These are phyloP conservation scores for Hippophae rhamnoides DNA, from an alignment of 306 rosid species.

Conservation along the genomic window DNA sequence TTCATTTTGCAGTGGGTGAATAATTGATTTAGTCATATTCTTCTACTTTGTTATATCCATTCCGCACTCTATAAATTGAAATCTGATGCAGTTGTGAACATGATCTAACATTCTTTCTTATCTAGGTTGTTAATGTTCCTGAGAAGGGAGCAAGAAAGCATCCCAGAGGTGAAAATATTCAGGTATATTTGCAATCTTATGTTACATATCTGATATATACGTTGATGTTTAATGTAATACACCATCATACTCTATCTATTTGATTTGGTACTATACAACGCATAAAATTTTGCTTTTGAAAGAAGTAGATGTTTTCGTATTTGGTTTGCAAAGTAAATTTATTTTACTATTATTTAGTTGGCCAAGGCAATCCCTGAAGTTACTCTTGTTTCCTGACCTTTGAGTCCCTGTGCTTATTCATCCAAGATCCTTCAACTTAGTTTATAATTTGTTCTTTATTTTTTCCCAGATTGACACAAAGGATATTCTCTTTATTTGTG, in stretches of 20 bases:
- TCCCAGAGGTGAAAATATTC: conserved; percentile 93
- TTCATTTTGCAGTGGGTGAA: conserved; percentile 11
- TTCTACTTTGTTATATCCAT: background rate
- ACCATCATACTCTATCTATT: background rate
- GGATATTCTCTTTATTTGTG: conserved; percentile 94
- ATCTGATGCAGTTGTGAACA: conserved; percentile 5
- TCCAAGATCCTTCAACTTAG: background rate
- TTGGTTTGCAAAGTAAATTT: conserved; percentile 4
- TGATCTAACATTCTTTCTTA: conserved; percentile 16
- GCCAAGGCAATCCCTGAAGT: background rate
- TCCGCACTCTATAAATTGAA: background rate
- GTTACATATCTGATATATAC: background rate
- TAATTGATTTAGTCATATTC: background rate
- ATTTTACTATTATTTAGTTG: background rate
- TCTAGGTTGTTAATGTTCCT: conserved; percentile 91
- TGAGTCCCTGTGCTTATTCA: conserved; percentile 1
- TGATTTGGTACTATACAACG: background rate
- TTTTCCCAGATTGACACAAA: conserved; percentile 84
- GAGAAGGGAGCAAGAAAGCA: conserved; percentile 98
- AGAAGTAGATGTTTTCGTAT: conserved; percentile 3
- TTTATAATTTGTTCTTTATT: conserved; percentile 13
- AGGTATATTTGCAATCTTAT: conserved; percentile 31
- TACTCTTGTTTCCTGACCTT: conserved; percentile 10
- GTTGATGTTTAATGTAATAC: background rate
- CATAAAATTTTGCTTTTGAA: too few relatives aligned